Base-by-base conservation (phyloP, 2,329 filamentous ascomycete genomes). In the Cercospora janseana region DNA sequence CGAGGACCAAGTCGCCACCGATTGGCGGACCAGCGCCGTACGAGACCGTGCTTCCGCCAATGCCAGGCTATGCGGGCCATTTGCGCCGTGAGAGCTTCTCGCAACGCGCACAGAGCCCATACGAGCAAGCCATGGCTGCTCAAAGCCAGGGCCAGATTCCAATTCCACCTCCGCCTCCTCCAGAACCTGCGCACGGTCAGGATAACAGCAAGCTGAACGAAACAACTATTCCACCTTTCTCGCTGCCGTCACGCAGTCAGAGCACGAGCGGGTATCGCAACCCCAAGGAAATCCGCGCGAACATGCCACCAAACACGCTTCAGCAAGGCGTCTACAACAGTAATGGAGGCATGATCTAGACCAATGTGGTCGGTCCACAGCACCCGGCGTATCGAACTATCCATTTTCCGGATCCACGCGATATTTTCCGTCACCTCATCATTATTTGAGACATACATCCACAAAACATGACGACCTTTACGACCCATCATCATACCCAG, bases 1-100 rank as follows among this genome's bases (percentile, higher is more conserved):
- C 74, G 31, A 71, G 78, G 20, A 70, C 70, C 47, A 77, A 74
- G 49, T 75, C 73, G 3, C 74, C 75, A 4, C 72, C 72, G 3
- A 63, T 68, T 4, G 60, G 59, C 49, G 53, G 50, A 23, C 29
- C 51, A 40, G 46, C 55, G 18, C 55, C 55, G 4, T 55, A 57
- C 31, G 53, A 55, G 46, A 54, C 42, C 12, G 46, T 56, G 13
- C 41, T 51, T 12, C 46, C 53, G 9, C 35, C 49, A 5, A 31
- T 48, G 24, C 37, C 49, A 42, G 48, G 43, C 24, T 48, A 35
- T 34, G 15, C 44, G 31, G 48, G 48, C 15, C 52, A 52, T 20
- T 23, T 35, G 9, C 55, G 61, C 16, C 38, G 46, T 15, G 47
- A 55, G 23, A 59, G 57, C 51, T 32, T 62, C 31, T 44, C 50